Percentiles rank a stretch among this genome's conserved stretches.
Conservation (phyloP, 768 basidiomycete genomes). For the Lactarius tabidus region DNA sequence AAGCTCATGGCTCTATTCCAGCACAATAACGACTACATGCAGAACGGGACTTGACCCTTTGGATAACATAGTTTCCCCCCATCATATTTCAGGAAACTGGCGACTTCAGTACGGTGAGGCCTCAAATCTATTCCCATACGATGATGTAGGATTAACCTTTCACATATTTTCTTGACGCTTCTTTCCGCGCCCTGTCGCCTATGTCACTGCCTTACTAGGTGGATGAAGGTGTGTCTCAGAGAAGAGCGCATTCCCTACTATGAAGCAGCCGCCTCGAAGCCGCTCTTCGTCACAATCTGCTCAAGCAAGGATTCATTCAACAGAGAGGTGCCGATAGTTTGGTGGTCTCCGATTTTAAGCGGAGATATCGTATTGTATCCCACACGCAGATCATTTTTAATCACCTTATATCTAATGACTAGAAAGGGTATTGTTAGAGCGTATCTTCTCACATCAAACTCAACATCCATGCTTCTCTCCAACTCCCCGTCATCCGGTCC, state of each 20-base stretch:
- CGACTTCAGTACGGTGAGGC: not conserved
- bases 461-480: not conserved
- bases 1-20: not conserved
- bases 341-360: not conserved
- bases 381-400: not conserved
- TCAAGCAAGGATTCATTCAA: no score
- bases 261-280: no score
- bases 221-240: not conserved
- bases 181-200: not conserved
- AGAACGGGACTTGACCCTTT: not conserved
- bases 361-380: not conserved
- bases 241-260: not conserved
- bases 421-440: not conserved
- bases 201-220: not conserved
- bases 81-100: no score
- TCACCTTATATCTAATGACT: not conserved
- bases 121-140: not conserved
- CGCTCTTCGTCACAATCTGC: no score
- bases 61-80: no score
- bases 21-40: not conserved
- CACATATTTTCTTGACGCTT: not conserved
- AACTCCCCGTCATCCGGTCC: not conserved
- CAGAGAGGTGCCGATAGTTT: not conserved
- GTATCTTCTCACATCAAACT: not conserved
- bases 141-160: not conserved